A percentile compares a stretch with the other conserved stretches of the same genome.
Conservation (phyloP, 2,329 filamentous ascomycete species). For the Epichloe scottii region DNA sequence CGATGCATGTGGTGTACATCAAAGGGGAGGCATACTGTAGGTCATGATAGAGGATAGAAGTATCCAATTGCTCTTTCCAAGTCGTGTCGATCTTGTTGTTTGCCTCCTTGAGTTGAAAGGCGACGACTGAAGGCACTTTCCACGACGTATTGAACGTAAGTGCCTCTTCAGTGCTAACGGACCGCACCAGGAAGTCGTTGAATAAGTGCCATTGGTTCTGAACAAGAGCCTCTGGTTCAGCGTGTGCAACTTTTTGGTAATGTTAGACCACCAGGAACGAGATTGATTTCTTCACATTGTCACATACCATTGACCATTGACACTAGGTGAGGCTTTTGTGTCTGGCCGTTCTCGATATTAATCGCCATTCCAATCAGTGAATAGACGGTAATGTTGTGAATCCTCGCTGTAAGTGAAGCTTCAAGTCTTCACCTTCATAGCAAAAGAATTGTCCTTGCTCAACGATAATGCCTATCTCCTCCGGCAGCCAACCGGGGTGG, state of each 20-base stretch:
- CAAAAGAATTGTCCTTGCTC: conserved; percentile 89
- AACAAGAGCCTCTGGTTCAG: conserved; percentile 43
- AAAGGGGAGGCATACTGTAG: conserved; percentile 29
- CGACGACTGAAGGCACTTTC: conserved; percentile 82
- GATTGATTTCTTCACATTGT: background rate
- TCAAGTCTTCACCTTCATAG: conserved; percentile 84
- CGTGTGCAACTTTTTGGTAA: conserved; percentile 44
- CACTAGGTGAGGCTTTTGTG: conserved; percentile 82
- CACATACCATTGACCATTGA: conserved; percentile 71
- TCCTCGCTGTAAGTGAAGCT: conserved; percentile 63
- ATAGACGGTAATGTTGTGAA: conserved; percentile 75
- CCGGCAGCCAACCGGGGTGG: conserved; percentile 78
- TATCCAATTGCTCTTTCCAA: conserved; percentile 80
- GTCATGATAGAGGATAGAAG: conserved; percentile 70
- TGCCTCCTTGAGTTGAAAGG: conserved; percentile 71
- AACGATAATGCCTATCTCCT: conserved; percentile 86
- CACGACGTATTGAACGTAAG: conserved; percentile 79
- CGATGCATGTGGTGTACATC: background rate
- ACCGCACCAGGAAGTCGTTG: conserved; percentile 88
- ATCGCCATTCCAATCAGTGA: conserved; percentile 82
- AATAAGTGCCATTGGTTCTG: conserved; percentile 85
- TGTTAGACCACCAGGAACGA: conserved; percentile 1
- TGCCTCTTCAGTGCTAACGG: conserved; percentile 69
- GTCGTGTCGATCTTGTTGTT: conserved; percentile 73
- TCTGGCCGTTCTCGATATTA: conserved; percentile 75